Conservation (phyloP, 495 filamentous ascomycete genomes). For the Ramalina intermedia region DNA sequence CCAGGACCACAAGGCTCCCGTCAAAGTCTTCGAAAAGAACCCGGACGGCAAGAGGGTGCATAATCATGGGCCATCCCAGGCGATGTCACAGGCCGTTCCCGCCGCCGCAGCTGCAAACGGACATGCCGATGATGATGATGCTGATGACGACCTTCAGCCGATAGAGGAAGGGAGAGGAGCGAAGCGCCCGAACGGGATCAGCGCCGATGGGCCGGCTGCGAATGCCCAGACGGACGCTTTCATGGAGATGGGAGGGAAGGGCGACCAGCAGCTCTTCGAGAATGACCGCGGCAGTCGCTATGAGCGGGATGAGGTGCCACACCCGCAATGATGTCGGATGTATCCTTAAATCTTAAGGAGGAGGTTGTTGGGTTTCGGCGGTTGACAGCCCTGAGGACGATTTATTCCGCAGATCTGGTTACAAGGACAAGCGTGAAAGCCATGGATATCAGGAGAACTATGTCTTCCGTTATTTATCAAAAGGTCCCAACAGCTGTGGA, state of each 20-base stretch:
- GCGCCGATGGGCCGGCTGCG: constrained; percentile 47
- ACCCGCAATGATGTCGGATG: no score
- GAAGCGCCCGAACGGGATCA: no score
- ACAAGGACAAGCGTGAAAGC: no score
- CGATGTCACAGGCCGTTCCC: background rate
- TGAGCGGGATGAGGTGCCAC: constrained; percentile 16
- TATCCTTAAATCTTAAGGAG: no score
- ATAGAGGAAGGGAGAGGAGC: constrained; percentile 11
- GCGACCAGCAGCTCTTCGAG: constrained; percentile 62
- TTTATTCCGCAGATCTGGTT: no score
- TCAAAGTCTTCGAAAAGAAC: constrained; percentile 76
- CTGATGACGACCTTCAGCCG: constrained; percentile 13
- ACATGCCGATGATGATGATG: background rate
- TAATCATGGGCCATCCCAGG: constrained; percentile 22
- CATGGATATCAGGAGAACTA: no score
- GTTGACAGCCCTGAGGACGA: no score
- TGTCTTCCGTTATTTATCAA: no score
- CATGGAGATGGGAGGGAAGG: constrained; percentile 65
- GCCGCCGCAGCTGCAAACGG: constrained; percentile 2
- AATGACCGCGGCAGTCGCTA: constrained; percentile 40
- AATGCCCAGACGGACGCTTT: constrained; percentile 60
- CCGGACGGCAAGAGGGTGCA: constrained; percentile 31
- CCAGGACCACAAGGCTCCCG: constrained; percentile 35
- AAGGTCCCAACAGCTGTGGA: no score
- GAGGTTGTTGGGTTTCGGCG: no score